These are phyloP conservation scores for Drechslerella dactyloides DNA, from an alignment of 2,329 filamentous ascomycete genomes.

Conservation along the genomic window DNA sequence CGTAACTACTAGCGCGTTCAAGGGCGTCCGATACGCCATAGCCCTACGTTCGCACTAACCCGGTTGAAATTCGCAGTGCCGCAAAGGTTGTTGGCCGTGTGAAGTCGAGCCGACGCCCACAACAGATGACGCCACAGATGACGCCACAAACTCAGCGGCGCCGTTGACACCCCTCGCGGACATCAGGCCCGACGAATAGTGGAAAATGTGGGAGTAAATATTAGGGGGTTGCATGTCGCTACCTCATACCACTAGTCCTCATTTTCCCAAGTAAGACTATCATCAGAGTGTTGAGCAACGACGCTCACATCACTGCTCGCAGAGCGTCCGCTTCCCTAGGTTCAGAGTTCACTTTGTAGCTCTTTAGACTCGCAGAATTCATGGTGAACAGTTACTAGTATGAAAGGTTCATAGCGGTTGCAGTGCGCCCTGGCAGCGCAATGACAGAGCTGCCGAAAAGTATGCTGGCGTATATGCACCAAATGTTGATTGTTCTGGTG, in stretches of 20 bases:
- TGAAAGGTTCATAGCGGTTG: constrained; percentile 59
- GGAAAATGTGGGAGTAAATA: constrained; percentile 61
- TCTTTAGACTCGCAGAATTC: constrained; percentile 61
- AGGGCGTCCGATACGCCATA: constrained; percentile 64
- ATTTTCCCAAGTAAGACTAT: constrained; percentile 52
- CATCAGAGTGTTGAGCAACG: constrained; percentile 59
- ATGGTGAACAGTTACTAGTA: constrained; percentile 60
- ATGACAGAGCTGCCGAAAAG: constrained; percentile 59
- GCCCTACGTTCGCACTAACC: constrained; percentile 66
- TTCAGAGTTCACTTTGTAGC: constrained; percentile 61
- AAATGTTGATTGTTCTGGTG: constrained; percentile 24
- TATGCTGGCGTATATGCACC: constrained; percentile 56
- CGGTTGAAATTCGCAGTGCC: constrained; percentile 59
- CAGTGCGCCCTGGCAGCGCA: constrained; percentile 62
- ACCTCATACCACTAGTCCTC: constrained; percentile 23
- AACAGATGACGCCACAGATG: constrained; percentile 53
- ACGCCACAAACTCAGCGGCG: constrained; percentile 57
- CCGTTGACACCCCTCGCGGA: constrained; percentile 55
- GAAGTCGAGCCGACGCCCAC: constrained; percentile 55
- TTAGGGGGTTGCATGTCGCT: constrained; percentile 62
- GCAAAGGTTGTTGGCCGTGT: constrained; percentile 56
- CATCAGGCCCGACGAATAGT: constrained; percentile 57
- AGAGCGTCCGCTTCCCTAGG: constrained; percentile 61
- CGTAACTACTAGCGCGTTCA: constrained; percentile 65
- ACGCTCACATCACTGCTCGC: constrained; percentile 56